Evolutionary conservation across 257 asterid genomes (phyloP).

Genomic region (Solanum lignicaule): DNA sequence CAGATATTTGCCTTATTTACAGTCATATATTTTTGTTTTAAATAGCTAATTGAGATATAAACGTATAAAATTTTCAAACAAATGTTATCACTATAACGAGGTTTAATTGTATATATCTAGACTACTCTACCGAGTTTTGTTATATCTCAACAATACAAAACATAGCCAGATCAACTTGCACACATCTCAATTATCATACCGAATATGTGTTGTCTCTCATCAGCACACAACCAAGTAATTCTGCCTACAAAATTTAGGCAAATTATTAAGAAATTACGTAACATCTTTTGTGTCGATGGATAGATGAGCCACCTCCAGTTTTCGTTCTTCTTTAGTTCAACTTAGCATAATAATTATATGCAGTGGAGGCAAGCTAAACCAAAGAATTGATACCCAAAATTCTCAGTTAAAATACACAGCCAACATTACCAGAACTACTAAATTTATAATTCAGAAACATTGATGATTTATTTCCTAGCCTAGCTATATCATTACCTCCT

Average conservation of each 20-base stretch:
- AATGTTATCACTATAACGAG: not conserved
- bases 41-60: no score
- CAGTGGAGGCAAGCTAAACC: not conserved
- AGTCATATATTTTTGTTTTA: no score
- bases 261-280: not conserved
- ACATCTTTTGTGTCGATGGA: not conserved
- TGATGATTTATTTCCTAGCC: not conserved
- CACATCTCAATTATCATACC: not conserved
- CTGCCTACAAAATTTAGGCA: no score
- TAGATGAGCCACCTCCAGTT: not conserved
- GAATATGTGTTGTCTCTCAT: no score
- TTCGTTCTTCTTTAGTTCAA: not conserved
- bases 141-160: not conserved
- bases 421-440: not conserved
- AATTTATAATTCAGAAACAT: not conserved
- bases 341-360: not conserved
- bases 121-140: not conserved
- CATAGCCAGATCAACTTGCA: not conserved
- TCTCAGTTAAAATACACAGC: not conserved
- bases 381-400: not conserved
- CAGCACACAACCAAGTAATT: no score
- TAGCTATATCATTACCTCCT: not conserved
- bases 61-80: no score
- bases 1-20: no score
- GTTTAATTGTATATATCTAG: not conserved